Evolutionary conservation across 129 eudicot species (phyloP).

Genomic region (Ambrosia artemisiifolia): DNA sequence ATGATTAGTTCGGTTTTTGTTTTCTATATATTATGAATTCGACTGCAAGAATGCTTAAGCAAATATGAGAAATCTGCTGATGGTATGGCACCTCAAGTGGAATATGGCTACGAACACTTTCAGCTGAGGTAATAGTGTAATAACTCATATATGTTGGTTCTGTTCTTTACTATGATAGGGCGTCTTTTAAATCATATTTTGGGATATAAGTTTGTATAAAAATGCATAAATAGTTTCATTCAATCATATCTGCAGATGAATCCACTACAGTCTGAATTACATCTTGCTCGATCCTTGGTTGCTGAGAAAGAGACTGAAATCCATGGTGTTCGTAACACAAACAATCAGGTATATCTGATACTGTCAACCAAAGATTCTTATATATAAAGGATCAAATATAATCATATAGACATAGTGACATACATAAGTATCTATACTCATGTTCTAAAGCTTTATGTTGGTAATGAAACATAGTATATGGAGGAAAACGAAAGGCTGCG

Average conservation of each 20-base stretch:
- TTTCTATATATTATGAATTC: too few species aligned
- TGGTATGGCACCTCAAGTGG: conserved; percentile 95
- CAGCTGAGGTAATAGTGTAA: conserved; percentile 82
- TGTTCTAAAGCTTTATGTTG: conserved; percentile 8
- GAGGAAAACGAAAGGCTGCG: conserved; percentile 97
- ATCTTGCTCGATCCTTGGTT: conserved; percentile 90
- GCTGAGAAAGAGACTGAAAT: conserved; percentile 88
- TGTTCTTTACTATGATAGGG: background rate
- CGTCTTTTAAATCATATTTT: background rate
- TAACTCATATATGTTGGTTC: too few species aligned
- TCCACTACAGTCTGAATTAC: conserved; percentile 83
- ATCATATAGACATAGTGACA: background rate
- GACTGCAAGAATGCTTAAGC: conserved; percentile 92
- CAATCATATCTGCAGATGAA: conserved; percentile 69
- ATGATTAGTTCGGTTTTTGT: too few species aligned
- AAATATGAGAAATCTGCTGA: conserved; percentile 82
- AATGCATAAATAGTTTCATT: background rate
- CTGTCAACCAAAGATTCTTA: background rate
- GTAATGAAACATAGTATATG: conserved; percentile 54
- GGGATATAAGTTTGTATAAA: background rate
- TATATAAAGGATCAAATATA: background rate
- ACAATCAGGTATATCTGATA: conserved; percentile 62
- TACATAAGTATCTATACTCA: background rate
- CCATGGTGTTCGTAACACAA: conserved; percentile 65
- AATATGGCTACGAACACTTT: conserved; percentile 65